Evolutionary conservation across 1,284 basidiomycete genomes (phyloP).

Genomic region (Macrocystidia cucumis): DNA sequence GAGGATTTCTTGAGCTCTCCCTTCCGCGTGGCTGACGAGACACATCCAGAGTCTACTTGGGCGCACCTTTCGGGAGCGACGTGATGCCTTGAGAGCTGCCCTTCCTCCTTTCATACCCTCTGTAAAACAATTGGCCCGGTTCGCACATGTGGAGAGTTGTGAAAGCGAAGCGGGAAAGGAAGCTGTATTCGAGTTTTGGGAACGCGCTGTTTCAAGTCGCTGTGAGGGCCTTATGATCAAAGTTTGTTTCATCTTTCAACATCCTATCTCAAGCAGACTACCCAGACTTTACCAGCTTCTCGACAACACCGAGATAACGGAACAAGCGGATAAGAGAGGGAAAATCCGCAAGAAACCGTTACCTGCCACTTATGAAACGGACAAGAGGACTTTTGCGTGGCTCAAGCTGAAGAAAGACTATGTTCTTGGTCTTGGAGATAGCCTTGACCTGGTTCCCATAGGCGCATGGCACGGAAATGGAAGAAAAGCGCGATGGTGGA

Average conservation of each 20-base stretch:
- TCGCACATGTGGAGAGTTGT: slow-evolving; percentile 73
- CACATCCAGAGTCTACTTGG: slow-evolving; percentile 58
- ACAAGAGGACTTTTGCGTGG: slow-evolving; percentile 74
- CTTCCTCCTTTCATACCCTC: slow-evolving; percentile 50
- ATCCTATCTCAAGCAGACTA: not conserved
- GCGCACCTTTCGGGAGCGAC: slow-evolving; percentile 67
- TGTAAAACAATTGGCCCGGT: slow-evolving; percentile 48
- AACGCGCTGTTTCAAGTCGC: slow-evolving; percentile 70
- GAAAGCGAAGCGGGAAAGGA: slow-evolving; percentile 63
- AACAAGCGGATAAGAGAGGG: slow-evolving; percentile 22
- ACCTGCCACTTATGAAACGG: slow-evolving; percentile 87
- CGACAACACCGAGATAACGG: slow-evolving; percentile 40
- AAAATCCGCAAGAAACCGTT: slow-evolving; percentile 60
- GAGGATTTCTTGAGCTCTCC: too few species aligned
- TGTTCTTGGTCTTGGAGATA: slow-evolving; percentile 75
- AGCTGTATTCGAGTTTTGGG: slow-evolving; percentile 74
- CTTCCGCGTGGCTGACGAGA: not conserved
- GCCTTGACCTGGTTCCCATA: slow-evolving; percentile 68
- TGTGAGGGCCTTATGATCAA: slow-evolving; percentile 96
- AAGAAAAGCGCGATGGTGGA: slow-evolving; percentile 92
- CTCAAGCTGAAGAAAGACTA: slow-evolving; percentile 85
- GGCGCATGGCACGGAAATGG: slow-evolving; percentile 91
- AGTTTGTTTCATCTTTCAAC: slow-evolving; percentile 35
- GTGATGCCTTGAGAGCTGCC: slow-evolving; percentile 50
- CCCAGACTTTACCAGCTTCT: slow-evolving; percentile 37